Evolutionary conservation across 768 basidiomycete species (phyloP), one percentile per base, ranked within the genome.

Genomic region (Coprinopsis sp.): DNA sequence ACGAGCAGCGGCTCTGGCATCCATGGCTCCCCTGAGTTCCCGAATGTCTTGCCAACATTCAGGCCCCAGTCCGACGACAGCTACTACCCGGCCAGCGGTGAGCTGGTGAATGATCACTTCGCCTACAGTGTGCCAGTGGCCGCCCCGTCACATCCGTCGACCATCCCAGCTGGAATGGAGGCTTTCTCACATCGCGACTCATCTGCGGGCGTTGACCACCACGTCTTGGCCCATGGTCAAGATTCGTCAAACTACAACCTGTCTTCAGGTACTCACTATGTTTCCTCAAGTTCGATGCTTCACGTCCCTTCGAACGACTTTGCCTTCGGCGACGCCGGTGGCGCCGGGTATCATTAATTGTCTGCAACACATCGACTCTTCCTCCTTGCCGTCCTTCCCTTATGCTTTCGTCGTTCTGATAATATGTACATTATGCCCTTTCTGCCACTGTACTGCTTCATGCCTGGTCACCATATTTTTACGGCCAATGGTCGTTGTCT

Each of bases 81-180:
- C 1, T 73, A 73, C 44, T 77, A 71, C 47, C 65, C 67, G 28
- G 61, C 59, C 22, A 59, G 63, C 19, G 57, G 59, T 14, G 78
- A 81, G 33, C 54, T 76, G 27, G n/a, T n/a, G n/a, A n/a, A n/a
- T n/a, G 77, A 79, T 45, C 77, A 73, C 21, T 80, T 81, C 58
- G 67, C 63, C 33, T 80, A 77, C 58, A 66, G 67, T 30, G 64
- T 68, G 12, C 72, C 74, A 25, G 51, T 64, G 29, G 46, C 58
- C 27, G 54, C 51, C n/a, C n/a, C n/a, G 24, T 53, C 62, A 8
- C 39, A 49, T 56, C 60, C 44, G 54, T 61, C 42, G 56, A 55
- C 44, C 65, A 58, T 60, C 59, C 46, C 51, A 58, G 43, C 52
- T 63, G 52, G 44, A 61, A 39, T 38, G 11, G 30, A 12, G 37